These are phyloP conservation scores for Blastobotrys illinoisensis DNA, from an alignment of 1,139 yeast species.

Conservation along the genomic window DNA sequence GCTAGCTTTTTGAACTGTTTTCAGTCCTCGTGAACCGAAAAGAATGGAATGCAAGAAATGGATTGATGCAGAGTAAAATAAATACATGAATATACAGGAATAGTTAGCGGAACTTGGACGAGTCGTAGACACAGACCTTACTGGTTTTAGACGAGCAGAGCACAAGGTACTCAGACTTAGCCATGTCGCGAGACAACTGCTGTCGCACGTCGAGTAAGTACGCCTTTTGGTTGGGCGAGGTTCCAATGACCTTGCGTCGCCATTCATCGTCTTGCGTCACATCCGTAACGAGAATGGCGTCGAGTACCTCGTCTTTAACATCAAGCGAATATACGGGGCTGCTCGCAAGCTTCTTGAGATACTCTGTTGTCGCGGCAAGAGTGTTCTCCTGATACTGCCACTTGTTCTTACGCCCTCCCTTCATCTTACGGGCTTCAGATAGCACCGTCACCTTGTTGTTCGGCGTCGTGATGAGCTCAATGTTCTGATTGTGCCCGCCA, in stretches of 20 bases:
- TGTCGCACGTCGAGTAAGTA: conserved; percentile 69
- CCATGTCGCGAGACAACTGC: conserved; percentile 64
- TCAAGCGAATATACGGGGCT: conserved; percentile 77
- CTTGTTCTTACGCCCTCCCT: conserved; percentile 68
- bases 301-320: conserved; percentile 72
- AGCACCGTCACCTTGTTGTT: conserved; percentile 25
- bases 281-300: conserved; percentile 73
- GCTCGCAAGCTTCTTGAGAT: conserved; percentile 45
- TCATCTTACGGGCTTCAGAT: conserved; percentile 50
- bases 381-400: conserved; percentile 80
- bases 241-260: conserved; percentile 73
- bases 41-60: too few relatives aligned
- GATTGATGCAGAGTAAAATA: not conserved
- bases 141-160: conserved; percentile 70
- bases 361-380: conserved; percentile 50
- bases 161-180: conserved; percentile 69
- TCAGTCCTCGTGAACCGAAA: too few relatives aligned
- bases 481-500: not conserved
- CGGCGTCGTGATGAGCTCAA: not conserved
- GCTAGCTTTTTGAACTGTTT: too few relatives aligned
- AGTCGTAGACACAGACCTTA: conserved; percentile 60
- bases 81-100: not conserved
- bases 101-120: conserved; percentile 1
- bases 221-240: conserved; percentile 66
- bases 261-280: conserved; percentile 81